These are phyloP conservation scores for Melastoma malabathricum DNA, from an alignment of 345 rosid species.

Conservation along the genomic window DNA sequence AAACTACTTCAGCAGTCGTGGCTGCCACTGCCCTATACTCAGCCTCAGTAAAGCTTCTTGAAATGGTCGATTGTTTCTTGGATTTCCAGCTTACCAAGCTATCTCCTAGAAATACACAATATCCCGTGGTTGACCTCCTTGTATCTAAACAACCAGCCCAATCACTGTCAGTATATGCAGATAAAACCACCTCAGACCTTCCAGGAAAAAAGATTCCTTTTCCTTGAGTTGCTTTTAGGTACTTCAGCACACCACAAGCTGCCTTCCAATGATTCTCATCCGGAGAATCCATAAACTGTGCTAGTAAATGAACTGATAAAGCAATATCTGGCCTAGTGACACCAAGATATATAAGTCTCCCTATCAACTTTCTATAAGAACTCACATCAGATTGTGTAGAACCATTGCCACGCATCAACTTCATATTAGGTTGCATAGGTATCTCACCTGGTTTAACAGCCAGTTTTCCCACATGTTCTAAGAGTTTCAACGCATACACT, in stretches of 20 bases:
- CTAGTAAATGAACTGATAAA: background rate
- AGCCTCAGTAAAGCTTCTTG: too few relatives aligned
- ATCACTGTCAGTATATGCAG: background rate
- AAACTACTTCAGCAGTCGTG: too few relatives aligned
- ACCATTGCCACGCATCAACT: background rate
- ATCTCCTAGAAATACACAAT: background rate
- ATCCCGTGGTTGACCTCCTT: background rate
- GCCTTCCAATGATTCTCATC: background rate
- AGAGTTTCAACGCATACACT: too few relatives aligned
- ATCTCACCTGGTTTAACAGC: background rate
- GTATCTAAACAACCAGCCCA: background rate
- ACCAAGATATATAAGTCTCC: background rate
- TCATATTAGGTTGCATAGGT: background rate
- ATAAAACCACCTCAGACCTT: background rate
- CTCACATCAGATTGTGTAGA: background rate
- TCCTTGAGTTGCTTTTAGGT: background rate
- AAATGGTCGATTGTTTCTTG: too few relatives aligned
- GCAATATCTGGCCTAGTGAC: background rate
- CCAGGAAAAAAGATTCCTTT: background rate
- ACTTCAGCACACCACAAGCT: background rate
- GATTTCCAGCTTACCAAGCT: too few relatives aligned
- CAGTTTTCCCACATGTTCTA: background rate
- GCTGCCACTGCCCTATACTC: too few relatives aligned
- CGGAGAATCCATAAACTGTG: background rate
- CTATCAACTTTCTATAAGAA: background rate